phyloP scores from a whole-genome alignment of 148 eudicot genomes.

The Vaccinium vitisidaea region DNA sequence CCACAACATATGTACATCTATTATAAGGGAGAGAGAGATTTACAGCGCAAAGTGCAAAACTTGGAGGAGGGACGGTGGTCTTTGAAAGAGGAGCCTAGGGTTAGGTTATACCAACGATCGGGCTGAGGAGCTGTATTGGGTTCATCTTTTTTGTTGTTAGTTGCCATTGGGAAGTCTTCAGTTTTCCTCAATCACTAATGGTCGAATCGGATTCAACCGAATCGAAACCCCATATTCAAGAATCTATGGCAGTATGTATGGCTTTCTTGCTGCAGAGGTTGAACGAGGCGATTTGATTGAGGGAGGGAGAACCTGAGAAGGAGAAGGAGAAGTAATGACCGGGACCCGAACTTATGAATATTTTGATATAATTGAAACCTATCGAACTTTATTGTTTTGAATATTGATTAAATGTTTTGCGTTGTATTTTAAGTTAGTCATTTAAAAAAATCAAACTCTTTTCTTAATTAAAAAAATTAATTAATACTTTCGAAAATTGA shows the following conservation, averaged over 20 bases:
- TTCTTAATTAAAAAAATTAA: too few species aligned
- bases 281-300: neutral
- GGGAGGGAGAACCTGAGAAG: neutral
- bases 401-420: too few species aligned
- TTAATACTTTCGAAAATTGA: too few species aligned
- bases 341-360: too few species aligned
- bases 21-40: neutral
- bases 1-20: too few species aligned
- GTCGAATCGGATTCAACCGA: neutral
- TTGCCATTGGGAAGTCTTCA: conserved; percentile 30
- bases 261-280: neutral
- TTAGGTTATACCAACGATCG: conserved; percentile 77
- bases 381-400: too few species aligned
- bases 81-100: conserved; percentile 87
- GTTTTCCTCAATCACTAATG: neutral
- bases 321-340: too few species aligned
- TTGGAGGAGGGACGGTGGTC: conserved; percentile 75
- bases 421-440: too few species aligned
- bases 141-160: conserved; percentile 43
- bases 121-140: conserved; percentile 65
- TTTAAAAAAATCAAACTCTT: too few species aligned
- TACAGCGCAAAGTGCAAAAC: conserved; percentile 93
- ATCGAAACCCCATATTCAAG: neutral
- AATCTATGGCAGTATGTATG: neutral
- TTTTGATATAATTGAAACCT: too few species aligned